Conservation (phyloP, 768 basidiomycete genomes). For the Rhodosporidiobolus sp. region DNA sequence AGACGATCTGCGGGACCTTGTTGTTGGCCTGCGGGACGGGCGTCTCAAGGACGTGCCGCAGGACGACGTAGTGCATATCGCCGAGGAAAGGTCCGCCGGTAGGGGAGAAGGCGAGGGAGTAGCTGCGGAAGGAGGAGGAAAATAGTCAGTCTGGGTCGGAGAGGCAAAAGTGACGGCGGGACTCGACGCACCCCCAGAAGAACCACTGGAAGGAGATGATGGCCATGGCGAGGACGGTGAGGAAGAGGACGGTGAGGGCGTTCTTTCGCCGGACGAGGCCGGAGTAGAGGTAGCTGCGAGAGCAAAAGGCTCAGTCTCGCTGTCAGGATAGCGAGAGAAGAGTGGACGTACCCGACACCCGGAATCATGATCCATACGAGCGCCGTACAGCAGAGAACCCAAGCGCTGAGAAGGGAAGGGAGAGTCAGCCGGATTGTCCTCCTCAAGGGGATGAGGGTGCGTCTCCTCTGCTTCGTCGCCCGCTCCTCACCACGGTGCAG, state of each 20-base stretch:
- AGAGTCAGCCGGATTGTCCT: background rate
- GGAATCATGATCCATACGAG: constrained; percentile 66
- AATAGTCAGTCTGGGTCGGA: background rate
- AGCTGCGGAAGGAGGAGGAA: constrained; percentile 47
- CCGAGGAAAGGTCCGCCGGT: constrained; percentile 79
- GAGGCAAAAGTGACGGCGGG: too few relatives aligned
- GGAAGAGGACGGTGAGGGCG: constrained; percentile 61
- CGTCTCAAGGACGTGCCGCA: constrained; percentile 59
- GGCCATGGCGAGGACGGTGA: constrained; percentile 53
- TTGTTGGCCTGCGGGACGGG: constrained; percentile 44
- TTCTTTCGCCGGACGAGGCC: constrained; percentile 81
- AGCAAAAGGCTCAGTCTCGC: background rate
- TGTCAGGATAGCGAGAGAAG: too few relatives aligned
- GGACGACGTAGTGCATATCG: constrained; percentile 73
- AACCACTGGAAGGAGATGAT: constrained; percentile 60
- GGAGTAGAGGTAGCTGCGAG: constrained; percentile 55
- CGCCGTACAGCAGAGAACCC: constrained; percentile 69
- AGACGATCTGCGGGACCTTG: constrained; percentile 67
- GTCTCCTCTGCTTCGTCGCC: background rate
- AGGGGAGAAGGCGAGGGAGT: constrained; percentile 79
- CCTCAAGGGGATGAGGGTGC: too few relatives aligned
- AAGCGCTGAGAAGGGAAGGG: constrained; percentile 49
- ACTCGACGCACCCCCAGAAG: constrained; percentile 62
- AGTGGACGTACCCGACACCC: constrained; percentile 69
- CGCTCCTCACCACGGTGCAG: too few relatives aligned